A percentile compares a stretch with the other conserved stretches of the same genome.
Evolutionary conservation across 1,284 basidiomycete species (phyloP).

Genomic region (Chalciporus sp.): DNA sequence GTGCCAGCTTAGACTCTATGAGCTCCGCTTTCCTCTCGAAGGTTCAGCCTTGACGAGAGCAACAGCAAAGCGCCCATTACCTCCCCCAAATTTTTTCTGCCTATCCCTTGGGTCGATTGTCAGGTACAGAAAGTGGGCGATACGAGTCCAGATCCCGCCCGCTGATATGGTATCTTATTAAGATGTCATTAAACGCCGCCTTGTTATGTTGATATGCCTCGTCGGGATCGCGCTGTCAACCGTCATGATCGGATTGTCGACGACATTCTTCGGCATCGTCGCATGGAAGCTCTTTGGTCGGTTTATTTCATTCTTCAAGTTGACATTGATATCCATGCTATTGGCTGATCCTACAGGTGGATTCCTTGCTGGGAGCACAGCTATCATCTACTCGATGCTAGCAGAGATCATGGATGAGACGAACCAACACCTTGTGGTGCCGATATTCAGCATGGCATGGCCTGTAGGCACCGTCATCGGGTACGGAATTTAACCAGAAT

Average conservation of each 20-base stretch:
- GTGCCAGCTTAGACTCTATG: slow-evolving; percentile 14
- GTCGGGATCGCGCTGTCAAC: slow-evolving; percentile 53
- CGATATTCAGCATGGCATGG: slow-evolving; percentile 24
- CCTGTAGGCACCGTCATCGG: slow-evolving; percentile 19
- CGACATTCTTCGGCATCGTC: slow-evolving; percentile 44
- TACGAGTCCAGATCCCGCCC: no score
- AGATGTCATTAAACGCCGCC: slow-evolving; percentile 62
- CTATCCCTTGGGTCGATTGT: slow-evolving; percentile 63
- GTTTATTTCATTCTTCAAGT: not conserved
- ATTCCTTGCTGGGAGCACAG: no score
- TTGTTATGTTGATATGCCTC: slow-evolving; percentile 55
- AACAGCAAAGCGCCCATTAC: slow-evolving; percentile 62
- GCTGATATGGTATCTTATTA: not conserved
- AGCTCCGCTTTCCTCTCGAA: not conserved
- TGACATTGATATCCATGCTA: not conserved
- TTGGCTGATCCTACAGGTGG: no score
- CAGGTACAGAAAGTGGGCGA: slow-evolving; percentile 40
- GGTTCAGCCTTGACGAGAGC: not conserved
- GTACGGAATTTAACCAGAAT: slow-evolving; percentile 6
- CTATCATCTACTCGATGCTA: no score
- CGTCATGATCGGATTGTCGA: slow-evolving; percentile 56
- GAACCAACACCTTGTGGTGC: not conserved
- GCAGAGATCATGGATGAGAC: no score
- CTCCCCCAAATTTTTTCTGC: slow-evolving; percentile 61
- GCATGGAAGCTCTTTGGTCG: slow-evolving; percentile 11